Evolutionary conservation across 1,284 basidiomycete species (phyloP).

Genomic region (Ustilago esculenta): DNA sequence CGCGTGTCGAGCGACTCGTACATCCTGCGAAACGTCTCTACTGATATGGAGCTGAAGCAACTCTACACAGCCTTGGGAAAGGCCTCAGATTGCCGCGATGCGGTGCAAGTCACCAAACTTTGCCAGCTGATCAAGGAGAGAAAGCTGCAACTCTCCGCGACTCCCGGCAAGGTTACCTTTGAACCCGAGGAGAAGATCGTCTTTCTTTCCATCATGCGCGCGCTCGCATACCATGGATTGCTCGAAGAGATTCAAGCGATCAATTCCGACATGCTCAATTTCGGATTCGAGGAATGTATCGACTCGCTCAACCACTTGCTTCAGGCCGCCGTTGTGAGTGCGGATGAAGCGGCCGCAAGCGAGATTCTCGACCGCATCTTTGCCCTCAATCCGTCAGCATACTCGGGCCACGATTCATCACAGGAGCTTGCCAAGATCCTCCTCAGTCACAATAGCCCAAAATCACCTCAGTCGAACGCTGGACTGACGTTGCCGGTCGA

Average conservation of each 20-base stretch:
- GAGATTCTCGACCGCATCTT: constrained; percentile 30
- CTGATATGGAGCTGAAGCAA: constrained; percentile 34
- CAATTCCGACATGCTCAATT: constrained; percentile 45
- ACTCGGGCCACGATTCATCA: constrained; percentile 1
- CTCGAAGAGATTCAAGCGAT: constrained; percentile 32
- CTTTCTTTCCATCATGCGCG: constrained; percentile 32
- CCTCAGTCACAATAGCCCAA: neutral
- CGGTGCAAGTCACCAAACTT: constrained; percentile 13
- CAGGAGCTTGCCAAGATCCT: constrained; percentile 14
- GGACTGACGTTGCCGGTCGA: constrained; percentile 12
- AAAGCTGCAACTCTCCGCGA: constrained; percentile 12
- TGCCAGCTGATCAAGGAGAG: constrained; percentile 33
- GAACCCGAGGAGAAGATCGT: constrained; percentile 29
- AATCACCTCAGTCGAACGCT: neutral
- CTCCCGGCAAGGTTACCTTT: constrained; percentile 4
- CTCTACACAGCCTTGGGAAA: constrained; percentile 26
- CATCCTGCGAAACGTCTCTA: constrained; percentile 33
- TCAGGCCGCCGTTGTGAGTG: constrained; percentile 39
- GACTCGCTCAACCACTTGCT: constrained; percentile 46
- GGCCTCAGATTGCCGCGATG: constrained; percentile 29
- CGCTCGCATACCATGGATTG: constrained; percentile 35
- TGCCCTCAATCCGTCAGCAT: constrained; percentile 5
- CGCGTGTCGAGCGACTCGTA: constrained; percentile 13
- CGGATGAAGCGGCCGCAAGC: constrained; percentile 13
- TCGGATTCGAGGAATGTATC: constrained; percentile 25